Base-by-base conservation (phyloP, 306 rosid species). In the Oxytropis ochrocephala region DNA sequence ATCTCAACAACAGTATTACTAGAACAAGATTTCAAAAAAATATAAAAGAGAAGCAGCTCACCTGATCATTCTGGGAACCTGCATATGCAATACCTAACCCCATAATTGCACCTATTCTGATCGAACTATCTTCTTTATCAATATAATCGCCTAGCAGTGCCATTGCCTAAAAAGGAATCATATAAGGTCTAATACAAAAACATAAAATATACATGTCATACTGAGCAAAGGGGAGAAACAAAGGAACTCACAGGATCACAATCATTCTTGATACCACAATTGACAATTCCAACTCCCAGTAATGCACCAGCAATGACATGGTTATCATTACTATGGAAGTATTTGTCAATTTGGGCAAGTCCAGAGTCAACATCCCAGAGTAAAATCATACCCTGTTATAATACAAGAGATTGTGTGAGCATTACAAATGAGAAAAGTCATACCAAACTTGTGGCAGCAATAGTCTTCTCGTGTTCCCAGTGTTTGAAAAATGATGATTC, bases 281-380 rank as follows among this genome's bases (percentile, higher is more conserved):
- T 95, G 49, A 95, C 95, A 80, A 95, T 95, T 63, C 99, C 99
- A 74, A 89, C 95, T 70, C 99, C 99, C 62, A 95, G 72, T 77
- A 95, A 84, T 12, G 99, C 99, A 68, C 99, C 99, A 36, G 95
- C 88, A 81, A 87, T 83, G 65, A 95, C 91, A 47, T 95, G 95
- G 68, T 80, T 91, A 72, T 95, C 97, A 64, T 79, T 89, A 77
- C 91, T 85, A 75, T 95, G 97, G 71, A 95, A 91, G 82, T 87
- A 95, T 80, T 95, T 95, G 85, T 95, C 99, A 77, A 95, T 42
- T 91, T 87, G 99, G 50, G 96, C 86, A 55, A 95, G 97, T 68
- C 99, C 99, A 64, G 96, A 77, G 72, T 95, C 99, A 36, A 95
- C 97, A 76, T 95, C 97, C 99, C 99, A 95, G 3, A 87, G 85